These are phyloP conservation scores for Centella asiatica DNA, from an alignment of 129 eudicot species.

Conservation along the genomic window DNA sequence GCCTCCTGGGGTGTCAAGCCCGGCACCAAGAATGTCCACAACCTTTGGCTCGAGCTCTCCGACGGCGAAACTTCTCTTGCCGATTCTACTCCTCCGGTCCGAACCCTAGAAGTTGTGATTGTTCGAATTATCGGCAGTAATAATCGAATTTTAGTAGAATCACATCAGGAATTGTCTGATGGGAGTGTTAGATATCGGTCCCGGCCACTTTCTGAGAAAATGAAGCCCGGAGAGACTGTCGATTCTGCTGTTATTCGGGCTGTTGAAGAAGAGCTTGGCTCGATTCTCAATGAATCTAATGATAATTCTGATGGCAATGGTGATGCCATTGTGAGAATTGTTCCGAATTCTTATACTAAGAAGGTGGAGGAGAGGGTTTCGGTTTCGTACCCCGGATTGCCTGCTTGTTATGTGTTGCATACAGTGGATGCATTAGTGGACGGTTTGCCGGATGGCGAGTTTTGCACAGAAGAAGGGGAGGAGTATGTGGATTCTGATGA, in stretches of 20 bases:
- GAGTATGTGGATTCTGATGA: constrained; percentile 42
- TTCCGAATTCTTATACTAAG: constrained; percentile 49
- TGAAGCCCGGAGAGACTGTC: constrained; percentile 76
- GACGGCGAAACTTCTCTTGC: constrained; percentile 66
- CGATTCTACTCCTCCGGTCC: constrained; percentile 59
- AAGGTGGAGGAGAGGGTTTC: constrained; percentile 75
- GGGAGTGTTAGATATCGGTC: constrained; percentile 47
- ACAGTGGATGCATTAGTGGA: constrained; percentile 69
- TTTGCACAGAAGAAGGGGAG: constrained; percentile 60
- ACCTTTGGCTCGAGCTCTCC: constrained; percentile 65
- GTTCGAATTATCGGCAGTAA: constrained; percentile 30
- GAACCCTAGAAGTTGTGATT: constrained; percentile 61
- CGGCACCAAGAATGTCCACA: constrained; percentile 77
- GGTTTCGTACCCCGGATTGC: constrained; percentile 87
- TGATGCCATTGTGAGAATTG: constrained; percentile 33
- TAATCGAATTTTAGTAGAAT: constrained; percentile 46
- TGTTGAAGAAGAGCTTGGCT: constrained; percentile 76
- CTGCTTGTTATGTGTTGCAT: constrained; percentile 82
- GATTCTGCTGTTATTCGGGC: constrained; percentile 63
- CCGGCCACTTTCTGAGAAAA: constrained; percentile 78
- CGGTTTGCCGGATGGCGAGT: constrained; percentile 72
- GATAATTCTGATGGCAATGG: neutral
- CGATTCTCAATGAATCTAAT: constrained; percentile 14
- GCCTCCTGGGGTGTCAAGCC: constrained; percentile 73
- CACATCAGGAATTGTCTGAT: constrained; percentile 70